Conservation (phyloP, 805 yeast genomes). For the Candida ascalaphidarum region DNA sequence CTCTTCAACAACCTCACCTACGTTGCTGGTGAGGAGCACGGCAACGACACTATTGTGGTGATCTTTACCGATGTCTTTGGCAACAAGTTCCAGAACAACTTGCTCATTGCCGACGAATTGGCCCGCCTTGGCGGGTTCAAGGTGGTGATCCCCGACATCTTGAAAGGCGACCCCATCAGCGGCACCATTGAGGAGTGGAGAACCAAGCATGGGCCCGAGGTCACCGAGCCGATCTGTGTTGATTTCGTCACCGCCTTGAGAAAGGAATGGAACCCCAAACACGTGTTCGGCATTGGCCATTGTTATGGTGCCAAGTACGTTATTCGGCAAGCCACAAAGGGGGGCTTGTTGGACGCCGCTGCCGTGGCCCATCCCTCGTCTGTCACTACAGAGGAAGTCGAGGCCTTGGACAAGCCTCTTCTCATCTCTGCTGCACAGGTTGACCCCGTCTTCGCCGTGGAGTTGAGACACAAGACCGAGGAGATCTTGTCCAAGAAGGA, state of each 20-base stretch:
- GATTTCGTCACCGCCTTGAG: conserved; percentile 38
- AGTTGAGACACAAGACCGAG: conserved; percentile 56
- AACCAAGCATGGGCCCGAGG: conserved; percentile 38
- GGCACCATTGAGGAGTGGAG: conserved; percentile 57
- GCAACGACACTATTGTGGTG: conserved; percentile 42
- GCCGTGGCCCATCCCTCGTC: conserved; percentile 85
- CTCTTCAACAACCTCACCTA: conserved; percentile 34
- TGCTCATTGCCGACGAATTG: conserved; percentile 58
- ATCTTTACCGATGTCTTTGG: conserved; percentile 70
- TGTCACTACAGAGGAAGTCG: conserved; percentile 59
- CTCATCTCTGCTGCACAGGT: conserved; percentile 67
- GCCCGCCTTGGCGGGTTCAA: conserved; percentile 50
- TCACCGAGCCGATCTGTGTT: conserved; percentile 40
- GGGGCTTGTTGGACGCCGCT: conserved; percentile 44
- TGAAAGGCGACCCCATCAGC: conserved; percentile 38
- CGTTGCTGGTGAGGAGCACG: conserved; percentile 16
- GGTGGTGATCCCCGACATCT: conserved; percentile 71
- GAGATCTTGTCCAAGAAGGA: conserved; percentile 43
- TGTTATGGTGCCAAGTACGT: conserved; percentile 80
- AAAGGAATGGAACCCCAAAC: conserved; percentile 34
- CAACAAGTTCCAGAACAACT: conserved; percentile 43
- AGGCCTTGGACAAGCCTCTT: conserved; percentile 52
- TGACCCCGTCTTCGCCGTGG: conserved; percentile 59
- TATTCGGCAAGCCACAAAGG: conserved; percentile 39
- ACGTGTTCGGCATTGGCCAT: conserved; percentile 60